These are phyloP conservation scores for Penicillium steckii DNA, from an alignment of 495 filamentous ascomycete genomes.

Conservation along the genomic window DNA sequence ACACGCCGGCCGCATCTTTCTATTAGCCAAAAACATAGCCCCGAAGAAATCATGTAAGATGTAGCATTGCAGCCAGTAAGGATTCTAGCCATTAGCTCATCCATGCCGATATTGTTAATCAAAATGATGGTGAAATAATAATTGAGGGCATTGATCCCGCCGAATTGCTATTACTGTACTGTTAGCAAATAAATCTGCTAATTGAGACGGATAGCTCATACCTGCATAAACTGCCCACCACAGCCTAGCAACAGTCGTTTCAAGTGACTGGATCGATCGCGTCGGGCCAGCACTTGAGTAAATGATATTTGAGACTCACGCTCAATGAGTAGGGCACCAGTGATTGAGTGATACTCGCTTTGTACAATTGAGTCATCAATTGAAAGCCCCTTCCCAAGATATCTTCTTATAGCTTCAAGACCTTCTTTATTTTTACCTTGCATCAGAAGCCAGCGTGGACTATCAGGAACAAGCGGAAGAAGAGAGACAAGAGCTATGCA, in stretches of 20 bases:
- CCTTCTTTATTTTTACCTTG: not conserved
- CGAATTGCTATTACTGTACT: not conserved
- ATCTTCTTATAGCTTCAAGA: not conserved
- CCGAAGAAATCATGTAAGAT: not conserved
- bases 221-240: not conserved
- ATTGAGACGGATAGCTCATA: not conserved
- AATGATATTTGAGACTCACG: not conserved
- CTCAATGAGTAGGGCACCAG: not conserved
- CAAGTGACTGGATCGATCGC: not conserved
- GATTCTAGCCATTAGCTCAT: not conserved
- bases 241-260: not conserved
- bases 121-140: not conserved
- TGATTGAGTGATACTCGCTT: not conserved
- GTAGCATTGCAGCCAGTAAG: not conserved
- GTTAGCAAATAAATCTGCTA: not conserved
- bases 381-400: not conserved
- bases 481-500: not conserved
- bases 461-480: not conserved
- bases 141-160: not conserved
- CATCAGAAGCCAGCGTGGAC: not conserved
- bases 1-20: slow-evolving; percentile 64
- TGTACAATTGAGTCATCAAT: not conserved
- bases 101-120: not conserved
- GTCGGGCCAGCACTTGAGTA: not conserved
- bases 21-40: slow-evolving; percentile 64